Percentiles rank a stretch among this genome's conserved stretches.
Evolutionary conservation across 1,284 basidiomycete genomes (phyloP).

Genomic region (Ceratorhiza oryzae-sativae): DNA sequence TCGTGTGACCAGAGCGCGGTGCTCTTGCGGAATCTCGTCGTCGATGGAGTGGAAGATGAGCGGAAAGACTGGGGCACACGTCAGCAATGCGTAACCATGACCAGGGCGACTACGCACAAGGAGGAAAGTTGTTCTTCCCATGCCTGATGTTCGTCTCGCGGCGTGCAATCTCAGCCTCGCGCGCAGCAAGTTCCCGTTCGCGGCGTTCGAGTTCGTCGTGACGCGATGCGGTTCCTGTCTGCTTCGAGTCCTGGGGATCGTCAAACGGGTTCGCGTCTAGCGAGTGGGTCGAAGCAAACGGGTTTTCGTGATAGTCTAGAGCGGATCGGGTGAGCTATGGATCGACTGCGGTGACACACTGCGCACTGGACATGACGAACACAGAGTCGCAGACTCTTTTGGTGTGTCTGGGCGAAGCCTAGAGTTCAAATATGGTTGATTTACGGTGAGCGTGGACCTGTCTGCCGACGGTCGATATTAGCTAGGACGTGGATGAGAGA

Average conservation of each 20-base stretch:
- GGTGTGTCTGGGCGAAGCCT: background rate
- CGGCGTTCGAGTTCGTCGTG: slow-evolving; percentile 71
- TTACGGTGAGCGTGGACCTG: background rate
- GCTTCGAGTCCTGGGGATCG: slow-evolving; percentile 59
- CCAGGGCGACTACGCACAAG: slow-evolving; percentile 60
- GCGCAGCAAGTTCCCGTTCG: slow-evolving; percentile 79
- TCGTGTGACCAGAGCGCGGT: slow-evolving; percentile 79
- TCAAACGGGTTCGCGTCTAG: slow-evolving; percentile 85
- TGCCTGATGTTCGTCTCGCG: slow-evolving; percentile 73
- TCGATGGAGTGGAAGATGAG: slow-evolving; percentile 92
- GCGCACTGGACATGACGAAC: slow-evolving; percentile 17
- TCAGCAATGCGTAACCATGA: background rate
- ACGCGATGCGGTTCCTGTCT: slow-evolving; percentile 53
- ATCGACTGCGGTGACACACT: slow-evolving; percentile 3
- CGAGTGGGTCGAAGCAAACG: slow-evolving; percentile 82
- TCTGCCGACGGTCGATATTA: background rate
- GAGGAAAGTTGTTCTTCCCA: slow-evolving; percentile 90
- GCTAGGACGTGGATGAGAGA: background rate
- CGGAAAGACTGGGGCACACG: slow-evolving; percentile 73
- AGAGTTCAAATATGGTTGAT: background rate
- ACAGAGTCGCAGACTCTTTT: background rate
- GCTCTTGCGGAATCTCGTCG: slow-evolving; percentile 86
- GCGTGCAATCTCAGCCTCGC: slow-evolving; percentile 53
- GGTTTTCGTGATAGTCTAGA: slow-evolving; percentile 59
- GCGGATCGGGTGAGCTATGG: slow-evolving; percentile 10